These are phyloP conservation scores for Entelexis sorbosivorans DNA, from an alignment of 1,139 yeast species.

Conservation along the genomic window DNA sequence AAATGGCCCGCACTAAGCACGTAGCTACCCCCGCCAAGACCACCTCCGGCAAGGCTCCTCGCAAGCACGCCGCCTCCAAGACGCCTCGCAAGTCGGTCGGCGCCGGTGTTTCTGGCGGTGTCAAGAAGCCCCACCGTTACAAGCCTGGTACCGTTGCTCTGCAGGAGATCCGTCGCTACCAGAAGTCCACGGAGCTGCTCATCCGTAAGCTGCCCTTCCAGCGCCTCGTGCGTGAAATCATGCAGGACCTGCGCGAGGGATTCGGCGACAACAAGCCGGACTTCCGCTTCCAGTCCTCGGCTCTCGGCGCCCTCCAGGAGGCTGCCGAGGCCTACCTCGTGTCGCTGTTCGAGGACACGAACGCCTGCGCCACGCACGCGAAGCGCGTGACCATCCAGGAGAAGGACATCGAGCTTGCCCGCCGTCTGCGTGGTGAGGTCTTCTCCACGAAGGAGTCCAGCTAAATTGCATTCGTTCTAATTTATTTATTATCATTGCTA, in stretches of 20 bases:
- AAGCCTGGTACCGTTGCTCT: constrained; percentile 99
- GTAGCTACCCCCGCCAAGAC: constrained; percentile 81
- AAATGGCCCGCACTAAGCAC: constrained; percentile 97
- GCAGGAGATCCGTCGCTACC: constrained; percentile 99
- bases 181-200: constrained; percentile 91
- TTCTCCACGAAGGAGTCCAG: constrained; percentile 22
- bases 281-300: constrained; percentile 96
- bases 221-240: constrained; percentile 96
- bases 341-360: constrained; percentile 88
- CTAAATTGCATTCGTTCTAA: constrained; percentile 3
- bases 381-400: constrained; percentile 98
- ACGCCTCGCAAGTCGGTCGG: constrained; percentile 95
- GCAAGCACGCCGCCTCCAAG: constrained; percentile 98
- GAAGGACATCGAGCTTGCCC: constrained; percentile 97
- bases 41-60: constrained; percentile 82
- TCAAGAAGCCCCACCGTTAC: constrained; percentile 99
- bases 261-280: constrained; percentile 52
- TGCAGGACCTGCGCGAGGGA: constrained; percentile 62
- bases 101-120: constrained; percentile 80
- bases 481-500: not conserved
- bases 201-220: constrained; percentile 98
- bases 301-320: constrained; percentile 98
- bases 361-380: constrained; percentile 98
- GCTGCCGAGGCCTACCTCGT: constrained; percentile 95
- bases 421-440: constrained; percentile 91